phyloP scores from a whole-genome alignment of 257 asterid genomes.

The Rehmannia glutinosa region DNA sequence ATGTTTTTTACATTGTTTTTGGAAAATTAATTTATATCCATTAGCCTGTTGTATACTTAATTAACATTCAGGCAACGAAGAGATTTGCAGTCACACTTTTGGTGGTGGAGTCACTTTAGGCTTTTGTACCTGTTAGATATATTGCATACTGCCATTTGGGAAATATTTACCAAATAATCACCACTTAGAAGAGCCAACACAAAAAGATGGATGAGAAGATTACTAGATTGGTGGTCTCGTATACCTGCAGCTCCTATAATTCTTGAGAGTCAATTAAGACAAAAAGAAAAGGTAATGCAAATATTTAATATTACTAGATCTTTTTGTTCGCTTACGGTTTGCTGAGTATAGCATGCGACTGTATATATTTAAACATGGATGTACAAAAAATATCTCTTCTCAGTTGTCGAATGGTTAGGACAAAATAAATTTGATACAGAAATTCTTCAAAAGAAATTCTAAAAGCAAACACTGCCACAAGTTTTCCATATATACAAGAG shows the following conservation, averaged over 20 bases:
- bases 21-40: neutral
- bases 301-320: neutral
- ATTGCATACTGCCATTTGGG: constrained; percentile 51
- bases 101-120: constrained; percentile 46
- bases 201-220: constrained; percentile 77
- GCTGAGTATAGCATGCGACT: neutral
- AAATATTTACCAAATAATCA: constrained; percentile 63
- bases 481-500: too few species aligned
- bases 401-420: neutral
- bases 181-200: constrained; percentile 71
- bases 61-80: constrained; percentile 69
- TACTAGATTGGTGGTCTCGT: constrained; percentile 95
- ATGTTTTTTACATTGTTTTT: neutral
- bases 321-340: neutral
- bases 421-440: too few species aligned
- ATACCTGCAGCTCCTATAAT: constrained; percentile 89
- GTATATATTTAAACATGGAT: constrained; percentile 12
- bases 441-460: too few species aligned
- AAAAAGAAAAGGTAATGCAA: constrained; percentile 58
- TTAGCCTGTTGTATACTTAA: neutral
- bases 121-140: constrained; percentile 52
- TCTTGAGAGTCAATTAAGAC: constrained; percentile 55
- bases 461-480: too few species aligned
- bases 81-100: constrained; percentile 53
- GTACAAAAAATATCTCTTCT: neutral